Percentiles rank a stretch among this genome's conserved stretches.
Evolutionary conservation across 164 flowering plant genomes (phyloP).

Genomic region (Protea cynaroides): DNA sequence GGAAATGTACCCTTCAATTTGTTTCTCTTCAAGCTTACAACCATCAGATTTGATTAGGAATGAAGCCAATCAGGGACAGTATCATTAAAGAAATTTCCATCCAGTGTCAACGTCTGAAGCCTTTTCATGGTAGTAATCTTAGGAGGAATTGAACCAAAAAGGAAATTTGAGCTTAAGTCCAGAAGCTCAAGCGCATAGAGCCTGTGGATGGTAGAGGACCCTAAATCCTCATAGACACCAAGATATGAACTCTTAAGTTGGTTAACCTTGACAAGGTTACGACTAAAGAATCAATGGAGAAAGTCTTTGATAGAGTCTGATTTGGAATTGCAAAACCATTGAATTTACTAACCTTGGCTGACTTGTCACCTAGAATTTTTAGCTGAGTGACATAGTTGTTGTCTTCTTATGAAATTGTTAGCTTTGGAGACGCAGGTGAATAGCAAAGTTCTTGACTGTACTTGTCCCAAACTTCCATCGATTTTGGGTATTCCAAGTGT

Average conservation of each 20-base stretch:
- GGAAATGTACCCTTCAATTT: constrained; percentile 62
- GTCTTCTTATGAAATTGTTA: constrained; percentile 48
- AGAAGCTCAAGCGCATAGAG: constrained; percentile 49
- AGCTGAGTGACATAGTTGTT: constrained; percentile 60
- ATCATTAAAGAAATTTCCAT: constrained; percentile 76
- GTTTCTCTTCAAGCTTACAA: constrained; percentile 67
- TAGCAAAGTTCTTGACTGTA: constrained; percentile 50
- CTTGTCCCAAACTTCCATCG: constrained; percentile 56
- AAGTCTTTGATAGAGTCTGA: constrained; percentile 48
- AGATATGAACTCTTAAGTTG: constrained; percentile 49
- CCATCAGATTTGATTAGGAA: constrained; percentile 55
- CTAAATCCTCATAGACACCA: constrained; percentile 82
- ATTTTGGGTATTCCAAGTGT: constrained; percentile 68
- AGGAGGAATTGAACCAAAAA: constrained; percentile 67
- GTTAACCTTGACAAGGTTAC: constrained; percentile 58
- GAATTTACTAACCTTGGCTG: constrained; percentile 27
- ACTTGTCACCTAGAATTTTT: constrained; percentile 46
- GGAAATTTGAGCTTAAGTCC: constrained; percentile 64
- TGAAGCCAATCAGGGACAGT: constrained; percentile 68
- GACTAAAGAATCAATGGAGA: constrained; percentile 71
- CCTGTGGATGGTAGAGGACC: constrained; percentile 70
- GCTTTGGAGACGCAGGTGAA: constrained; percentile 32
- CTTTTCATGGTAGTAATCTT: constrained; percentile 50
- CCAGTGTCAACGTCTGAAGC: constrained; percentile 50
- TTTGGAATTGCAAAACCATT: constrained; percentile 46